Base-by-base conservation (phyloP, 2,329 filamentous ascomycete genomes). In the Tolypocladium inflatum region DNA sequence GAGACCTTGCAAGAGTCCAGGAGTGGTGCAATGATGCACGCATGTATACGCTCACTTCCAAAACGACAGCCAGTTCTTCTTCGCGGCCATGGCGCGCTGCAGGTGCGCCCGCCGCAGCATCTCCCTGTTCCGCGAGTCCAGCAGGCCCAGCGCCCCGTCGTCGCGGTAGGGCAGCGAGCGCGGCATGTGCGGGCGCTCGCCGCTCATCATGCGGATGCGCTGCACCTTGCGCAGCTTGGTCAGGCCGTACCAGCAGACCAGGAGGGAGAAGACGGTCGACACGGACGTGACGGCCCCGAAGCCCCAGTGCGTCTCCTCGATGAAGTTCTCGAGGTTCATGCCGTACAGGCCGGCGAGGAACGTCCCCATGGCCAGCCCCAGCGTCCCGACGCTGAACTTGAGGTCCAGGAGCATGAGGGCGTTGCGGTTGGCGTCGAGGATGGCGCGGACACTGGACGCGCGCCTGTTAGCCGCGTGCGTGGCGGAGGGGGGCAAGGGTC, bases 281-380 rank as follows among this genome's bases (percentile, higher is more conserved):
- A 83, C 77, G 21, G 77, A 79, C 2, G 88, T 90, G 60, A 99
- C 86, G 57, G 83, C 83, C 53, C 80, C 81, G 71, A 99, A 97
- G 13, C 93, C 94, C 72, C 90, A 83, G 72, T 90, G 84, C 1
- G 89, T 92, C 70, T 97, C 93, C 76, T 99, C 94, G 66, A 97
- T 91, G 73, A 97, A 97, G 74, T 97, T 97, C 71, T 97, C 95
- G 63, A 99, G 78, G 76, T 99, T 99, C 92, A 97, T 97, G 66
- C 94, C 94, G 80, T 97, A 99, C n/a, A 99, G 85, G n/a, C 92
- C 92, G 10, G 94, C 95, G 66, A 97, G 82, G 70, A 97, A 95
- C 55, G 94, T 97, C 57, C 94, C 94, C 70, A 92, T 91, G 57
- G 91, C 93, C 54, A 97, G 85, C n/a, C 92, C 91, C 5, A 99